Percentiles rank a stretch among this genome's conserved stretches.
Evolutionary conservation across 768 basidiomycete species (phyloP).

Genomic region (Trametes sanguinea): DNA sequence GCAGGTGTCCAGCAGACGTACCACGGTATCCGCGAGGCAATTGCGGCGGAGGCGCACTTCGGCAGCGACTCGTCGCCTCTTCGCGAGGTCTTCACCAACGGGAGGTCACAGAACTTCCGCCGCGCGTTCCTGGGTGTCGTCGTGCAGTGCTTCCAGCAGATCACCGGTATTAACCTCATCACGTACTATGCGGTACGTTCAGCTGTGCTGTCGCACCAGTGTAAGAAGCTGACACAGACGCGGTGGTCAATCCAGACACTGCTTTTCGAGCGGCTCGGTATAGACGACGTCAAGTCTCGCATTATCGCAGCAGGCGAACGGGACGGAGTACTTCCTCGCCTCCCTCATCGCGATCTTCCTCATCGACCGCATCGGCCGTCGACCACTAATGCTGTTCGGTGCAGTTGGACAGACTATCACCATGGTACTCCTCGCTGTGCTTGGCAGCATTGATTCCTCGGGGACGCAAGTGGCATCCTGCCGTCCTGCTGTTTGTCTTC

Average conservation of each 20-base stretch:
- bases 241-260: slow-evolving; percentile 46
- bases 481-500: slow-evolving; percentile 66
- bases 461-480: slow-evolving; percentile 52
- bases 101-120: slow-evolving; percentile 62
- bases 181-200: slow-evolving; percentile 45
- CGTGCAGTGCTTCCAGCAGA: slow-evolving; percentile 70
- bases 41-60: slow-evolving; percentile 41
- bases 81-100: slow-evolving; percentile 55
- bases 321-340: slow-evolving; percentile 71
- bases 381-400: slow-evolving; percentile 71
- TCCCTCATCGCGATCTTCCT: slow-evolving; percentile 71
- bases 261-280: slow-evolving; percentile 59
- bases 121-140: slow-evolving; percentile 55
- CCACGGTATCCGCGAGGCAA: slow-evolving; percentile 55
- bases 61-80: slow-evolving; percentile 41
- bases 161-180: slow-evolving; percentile 67
- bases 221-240: slow-evolving; percentile 24
- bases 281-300: slow-evolving; percentile 57
- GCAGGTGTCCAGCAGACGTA: slow-evolving; percentile 51
- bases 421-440: slow-evolving; percentile 60
- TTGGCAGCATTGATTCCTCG: slow-evolving; percentile 52
- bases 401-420: slow-evolving; percentile 59
- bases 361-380: slow-evolving; percentile 73
- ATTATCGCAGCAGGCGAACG: slow-evolving; percentile 68
- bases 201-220: slow-evolving; percentile 34